A percentile compares a stretch with the other conserved stretches of the same genome.
Evolutionary conservation across 352 stramenopile species (phyloP).

Genomic region (Pythium aquatile): DNA sequence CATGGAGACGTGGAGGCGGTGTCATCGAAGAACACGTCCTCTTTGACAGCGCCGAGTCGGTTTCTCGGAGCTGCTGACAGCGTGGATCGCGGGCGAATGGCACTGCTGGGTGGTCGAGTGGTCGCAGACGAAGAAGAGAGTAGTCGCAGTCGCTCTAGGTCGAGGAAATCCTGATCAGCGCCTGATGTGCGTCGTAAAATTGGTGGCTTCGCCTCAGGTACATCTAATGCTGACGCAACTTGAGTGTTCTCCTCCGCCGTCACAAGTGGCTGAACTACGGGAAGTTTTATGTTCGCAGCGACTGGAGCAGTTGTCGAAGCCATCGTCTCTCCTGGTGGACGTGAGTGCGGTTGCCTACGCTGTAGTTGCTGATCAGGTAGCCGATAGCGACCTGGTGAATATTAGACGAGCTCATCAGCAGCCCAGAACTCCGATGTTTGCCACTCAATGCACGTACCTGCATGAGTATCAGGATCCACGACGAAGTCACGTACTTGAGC

Average conservation of each 20-base stretch:
- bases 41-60: constrained; percentile 10
- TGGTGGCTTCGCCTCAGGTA: background rate
- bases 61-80: constrained; percentile 16
- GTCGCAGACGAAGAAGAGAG: constrained; percentile 26
- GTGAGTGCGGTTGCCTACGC: background rate
- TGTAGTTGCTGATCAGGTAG: background rate
- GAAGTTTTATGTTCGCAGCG: background rate
- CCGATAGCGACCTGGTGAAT: background rate
- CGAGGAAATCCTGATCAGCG: constrained; percentile 20
- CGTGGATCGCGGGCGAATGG: constrained; percentile 18
- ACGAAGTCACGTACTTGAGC: background rate
- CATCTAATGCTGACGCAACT: background rate
- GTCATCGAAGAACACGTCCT: constrained; percentile 14
- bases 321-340: background rate
- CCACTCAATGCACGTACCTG: constrained; percentile 9
- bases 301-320: background rate
- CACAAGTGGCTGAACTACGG: background rate
- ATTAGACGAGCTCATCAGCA: background rate
- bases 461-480: constrained; percentile 20
- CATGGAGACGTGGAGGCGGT: constrained; percentile 13
- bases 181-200: background rate
- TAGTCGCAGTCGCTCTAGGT: constrained; percentile 29
- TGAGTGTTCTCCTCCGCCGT: background rate
- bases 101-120: constrained; percentile 9
- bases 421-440: too few species aligned